phyloP scores from a whole-genome alignment of 1,284 basidiomycete genomes.

The Apiotrichum sp. region DNA sequence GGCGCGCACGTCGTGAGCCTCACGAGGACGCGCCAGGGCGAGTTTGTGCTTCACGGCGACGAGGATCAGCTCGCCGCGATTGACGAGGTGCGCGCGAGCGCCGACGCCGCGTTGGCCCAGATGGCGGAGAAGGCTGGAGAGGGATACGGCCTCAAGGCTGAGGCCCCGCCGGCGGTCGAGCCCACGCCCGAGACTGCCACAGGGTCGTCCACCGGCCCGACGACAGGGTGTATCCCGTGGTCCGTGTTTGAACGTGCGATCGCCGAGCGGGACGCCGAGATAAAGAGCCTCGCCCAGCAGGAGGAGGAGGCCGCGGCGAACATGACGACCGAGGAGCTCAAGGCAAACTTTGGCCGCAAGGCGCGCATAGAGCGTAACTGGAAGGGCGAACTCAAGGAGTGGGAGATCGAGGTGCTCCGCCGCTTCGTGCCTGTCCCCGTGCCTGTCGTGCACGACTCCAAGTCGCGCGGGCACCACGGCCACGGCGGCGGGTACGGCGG shows the following conservation, averaged over 20 bases:
- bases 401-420: slow-evolving; percentile 42
- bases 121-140: slow-evolving; percentile 26
- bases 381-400: slow-evolving; percentile 31
- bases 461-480: slow-evolving; percentile 3
- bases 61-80: slow-evolving; percentile 21
- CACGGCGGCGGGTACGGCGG: too few relatives aligned
- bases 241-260: slow-evolving; percentile 64
- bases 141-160: slow-evolving; percentile 6
- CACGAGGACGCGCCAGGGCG: slow-evolving; percentile 75
- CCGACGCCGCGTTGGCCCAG: neutral
- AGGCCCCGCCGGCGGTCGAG: slow-evolving; percentile 27
- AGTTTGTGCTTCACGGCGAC: slow-evolving; percentile 56
- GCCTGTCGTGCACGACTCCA: slow-evolving; percentile 20
- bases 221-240: slow-evolving; percentile 64
- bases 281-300: slow-evolving; percentile 50
- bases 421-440: slow-evolving; percentile 36
- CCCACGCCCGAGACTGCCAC: slow-evolving; percentile 3
- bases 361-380: slow-evolving; percentile 55
- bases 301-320: slow-evolving; percentile 48
- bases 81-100: slow-evolving; percentile 11
- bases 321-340: slow-evolving; percentile 27
- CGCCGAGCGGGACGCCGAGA: slow-evolving; percentile 31
- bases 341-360: slow-evolving; percentile 18
- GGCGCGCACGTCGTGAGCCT: slow-evolving; percentile 87
- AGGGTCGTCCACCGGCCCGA: slow-evolving; percentile 4